Conservation (phyloP, 2,329 filamentous ascomycete species). For the Trichocomaceae sp. region DNA sequence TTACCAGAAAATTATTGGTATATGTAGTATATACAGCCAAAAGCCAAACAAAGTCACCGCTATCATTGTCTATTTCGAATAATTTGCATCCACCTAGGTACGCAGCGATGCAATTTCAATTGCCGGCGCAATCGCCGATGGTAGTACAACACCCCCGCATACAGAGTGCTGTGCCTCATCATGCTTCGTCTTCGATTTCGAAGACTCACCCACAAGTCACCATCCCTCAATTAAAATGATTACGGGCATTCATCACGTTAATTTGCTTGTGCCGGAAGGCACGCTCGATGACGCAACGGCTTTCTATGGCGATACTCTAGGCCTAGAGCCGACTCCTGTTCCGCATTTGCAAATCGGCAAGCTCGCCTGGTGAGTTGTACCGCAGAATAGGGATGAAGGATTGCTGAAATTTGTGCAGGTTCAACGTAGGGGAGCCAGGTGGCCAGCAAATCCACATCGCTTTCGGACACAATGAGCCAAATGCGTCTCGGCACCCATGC, state of each 20-base stretch:
- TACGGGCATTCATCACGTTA: slow-evolving; percentile 51
- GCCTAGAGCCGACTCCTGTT: slow-evolving; percentile 48
- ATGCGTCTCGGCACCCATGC: slow-evolving; percentile 51
- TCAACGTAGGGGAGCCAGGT: slow-evolving; percentile 49
- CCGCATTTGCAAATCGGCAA: slow-evolving; percentile 46
- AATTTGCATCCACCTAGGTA: too few species aligned
- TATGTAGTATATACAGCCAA: too few species aligned
- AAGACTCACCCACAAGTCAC: not conserved
- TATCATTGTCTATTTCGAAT: not conserved
- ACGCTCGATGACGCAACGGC: slow-evolving; percentile 47
- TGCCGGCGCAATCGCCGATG: not conserved
- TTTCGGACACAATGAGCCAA: slow-evolving; percentile 35
- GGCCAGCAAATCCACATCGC: slow-evolving; percentile 55
- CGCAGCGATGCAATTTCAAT: not conserved
- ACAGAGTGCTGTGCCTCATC: not conserved
- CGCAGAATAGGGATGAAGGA: not conserved
- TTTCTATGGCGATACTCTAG: slow-evolving; percentile 54
- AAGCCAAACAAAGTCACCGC: not conserved
- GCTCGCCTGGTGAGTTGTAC: slow-evolving; percentile 47
- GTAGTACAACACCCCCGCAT: not conserved
- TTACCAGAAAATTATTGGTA: not conserved
- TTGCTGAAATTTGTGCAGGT: slow-evolving; percentile 25
- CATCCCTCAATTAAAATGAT: slow-evolving; percentile 37
- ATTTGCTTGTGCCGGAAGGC: slow-evolving; percentile 50
- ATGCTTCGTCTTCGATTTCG: too few species aligned